A percentile compares a stretch with the other conserved stretches of the same genome.
These are phyloP conservation scores for Lipomyces japonicus DNA, from an alignment of 805 yeast genomes.

Conservation along the genomic window DNA sequence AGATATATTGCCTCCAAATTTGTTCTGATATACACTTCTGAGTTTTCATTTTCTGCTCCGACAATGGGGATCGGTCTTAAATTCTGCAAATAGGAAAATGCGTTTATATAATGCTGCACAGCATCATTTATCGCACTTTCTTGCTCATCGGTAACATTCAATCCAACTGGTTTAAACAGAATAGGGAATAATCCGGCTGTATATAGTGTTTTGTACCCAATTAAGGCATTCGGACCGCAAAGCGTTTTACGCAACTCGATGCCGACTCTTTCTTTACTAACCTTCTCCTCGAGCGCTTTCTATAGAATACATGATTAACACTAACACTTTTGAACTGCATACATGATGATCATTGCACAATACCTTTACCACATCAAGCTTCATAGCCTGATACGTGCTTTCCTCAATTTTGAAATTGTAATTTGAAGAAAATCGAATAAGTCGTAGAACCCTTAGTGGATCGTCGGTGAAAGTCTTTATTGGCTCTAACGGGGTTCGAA, in stretches of 20 bases:
- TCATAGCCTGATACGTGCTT: conserved; percentile 58
- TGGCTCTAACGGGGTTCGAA: conserved; percentile 88
- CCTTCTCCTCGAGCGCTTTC: conserved; percentile 60
- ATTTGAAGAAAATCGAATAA: conserved; percentile 80
- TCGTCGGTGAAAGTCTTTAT: conserved; percentile 84
- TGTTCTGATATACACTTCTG: too few species aligned
- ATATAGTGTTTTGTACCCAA: too few species aligned
- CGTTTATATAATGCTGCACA: too few species aligned
- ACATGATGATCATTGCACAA: neutral
- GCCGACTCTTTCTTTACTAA: conserved; percentile 87
- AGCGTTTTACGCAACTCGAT: conserved; percentile 76
- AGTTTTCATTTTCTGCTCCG: too few species aligned
- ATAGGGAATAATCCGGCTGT: too few species aligned
- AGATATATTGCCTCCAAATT: too few species aligned
- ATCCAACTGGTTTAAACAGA: too few species aligned
- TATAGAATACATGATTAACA: neutral
- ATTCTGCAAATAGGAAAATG: too few species aligned
- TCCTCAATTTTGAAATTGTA: conserved; percentile 64
- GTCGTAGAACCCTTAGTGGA: conserved; percentile 82
- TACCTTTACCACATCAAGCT: conserved; percentile 48
- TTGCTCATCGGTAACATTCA: too few species aligned
- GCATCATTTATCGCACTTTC: too few species aligned
- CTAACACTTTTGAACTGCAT: too few species aligned
- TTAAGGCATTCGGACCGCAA: conserved; percentile 43
- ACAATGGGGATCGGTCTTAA: too few species aligned